Conservation (phyloP, 495 filamentous ascomycete species). For the Podospora pseudocomata region DNA sequence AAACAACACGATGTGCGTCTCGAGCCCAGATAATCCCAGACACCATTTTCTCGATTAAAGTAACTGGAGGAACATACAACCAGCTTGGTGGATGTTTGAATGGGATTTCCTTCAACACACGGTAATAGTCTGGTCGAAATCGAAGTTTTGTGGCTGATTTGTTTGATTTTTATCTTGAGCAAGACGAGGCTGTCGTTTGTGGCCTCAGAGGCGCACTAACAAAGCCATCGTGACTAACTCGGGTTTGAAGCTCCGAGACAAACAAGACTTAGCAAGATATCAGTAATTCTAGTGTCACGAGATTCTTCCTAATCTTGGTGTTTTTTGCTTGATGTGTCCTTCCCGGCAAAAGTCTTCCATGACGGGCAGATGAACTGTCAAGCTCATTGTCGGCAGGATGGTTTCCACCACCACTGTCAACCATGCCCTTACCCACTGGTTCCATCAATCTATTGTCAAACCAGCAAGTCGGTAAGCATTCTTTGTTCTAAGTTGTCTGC, state of each 20-base stretch:
- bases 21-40: background rate
- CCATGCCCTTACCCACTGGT: background rate
- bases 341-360: background rate
- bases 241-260: background rate
- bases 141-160: conserved; percentile 4
- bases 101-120: background rate
- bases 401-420: background rate
- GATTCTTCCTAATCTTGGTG: background rate
- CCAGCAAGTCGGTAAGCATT: background rate
- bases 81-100: background rate
- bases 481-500: background rate
- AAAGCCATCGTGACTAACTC: background rate
- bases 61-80: background rate
- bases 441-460: background rate
- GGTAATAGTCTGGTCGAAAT: background rate
- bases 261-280: background rate
- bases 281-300: background rate
- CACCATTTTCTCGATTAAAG: background rate
- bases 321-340: background rate
- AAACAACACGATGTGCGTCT: too few species aligned
- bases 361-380: background rate
- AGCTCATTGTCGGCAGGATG: background rate
- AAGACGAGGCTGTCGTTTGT: background rate
- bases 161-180: conserved; percentile 4
- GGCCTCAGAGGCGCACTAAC: background rate